Evolutionary conservation across 2,329 filamentous ascomycete species (phyloP).

Genomic region (Anisogramma anomala): DNA sequence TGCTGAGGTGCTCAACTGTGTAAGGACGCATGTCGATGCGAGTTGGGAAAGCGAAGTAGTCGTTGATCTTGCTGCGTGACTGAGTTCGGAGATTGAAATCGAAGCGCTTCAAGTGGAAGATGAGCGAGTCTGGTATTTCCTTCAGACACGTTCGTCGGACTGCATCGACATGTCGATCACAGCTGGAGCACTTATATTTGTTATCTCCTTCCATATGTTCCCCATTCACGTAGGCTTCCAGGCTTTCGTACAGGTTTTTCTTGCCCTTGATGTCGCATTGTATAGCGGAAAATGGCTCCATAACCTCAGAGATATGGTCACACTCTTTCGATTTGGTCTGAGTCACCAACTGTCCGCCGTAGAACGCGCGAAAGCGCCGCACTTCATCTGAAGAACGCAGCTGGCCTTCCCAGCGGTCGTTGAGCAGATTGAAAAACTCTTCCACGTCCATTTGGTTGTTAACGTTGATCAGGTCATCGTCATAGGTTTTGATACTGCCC

Average conservation of each 20-base stretch:
- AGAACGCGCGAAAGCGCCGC: conserved; percentile 67
- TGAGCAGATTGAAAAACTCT: conserved; percentile 90
- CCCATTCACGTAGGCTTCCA: conserved; percentile 90
- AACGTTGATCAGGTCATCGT: conserved; percentile 73
- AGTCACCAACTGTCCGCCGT: conserved; percentile 82
- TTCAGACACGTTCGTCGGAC: conserved; percentile 88
- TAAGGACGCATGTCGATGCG: conserved; percentile 81
- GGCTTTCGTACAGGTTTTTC: conserved; percentile 66
- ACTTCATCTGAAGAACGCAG: conserved; percentile 58
- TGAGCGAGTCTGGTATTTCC: conserved; percentile 83
- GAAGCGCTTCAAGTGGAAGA: conserved; percentile 87
- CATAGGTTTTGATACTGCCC: conserved; percentile 66
- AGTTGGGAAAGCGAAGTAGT: conserved; percentile 78
- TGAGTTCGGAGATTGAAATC: conserved; percentile 69
- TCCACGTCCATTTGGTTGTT: conserved; percentile 95
- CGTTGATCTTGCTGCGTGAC: conserved; percentile 85
- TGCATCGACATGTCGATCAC: conserved; percentile 79
- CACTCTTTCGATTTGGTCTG: conserved; percentile 95
- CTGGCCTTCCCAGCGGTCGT: conserved; percentile 82
- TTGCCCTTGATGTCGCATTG: conserved; percentile 97
- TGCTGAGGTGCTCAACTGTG: conserved; percentile 71
- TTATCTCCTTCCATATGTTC: conserved; percentile 97
- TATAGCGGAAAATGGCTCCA: conserved; percentile 87
- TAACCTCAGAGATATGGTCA: conserved; percentile 77
- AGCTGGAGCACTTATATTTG: conserved; percentile 93